Evolutionary conservation across 805 yeast genomes (phyloP), one percentile per base, ranked within the genome.

Genomic region (Ogataea sp.): DNA sequence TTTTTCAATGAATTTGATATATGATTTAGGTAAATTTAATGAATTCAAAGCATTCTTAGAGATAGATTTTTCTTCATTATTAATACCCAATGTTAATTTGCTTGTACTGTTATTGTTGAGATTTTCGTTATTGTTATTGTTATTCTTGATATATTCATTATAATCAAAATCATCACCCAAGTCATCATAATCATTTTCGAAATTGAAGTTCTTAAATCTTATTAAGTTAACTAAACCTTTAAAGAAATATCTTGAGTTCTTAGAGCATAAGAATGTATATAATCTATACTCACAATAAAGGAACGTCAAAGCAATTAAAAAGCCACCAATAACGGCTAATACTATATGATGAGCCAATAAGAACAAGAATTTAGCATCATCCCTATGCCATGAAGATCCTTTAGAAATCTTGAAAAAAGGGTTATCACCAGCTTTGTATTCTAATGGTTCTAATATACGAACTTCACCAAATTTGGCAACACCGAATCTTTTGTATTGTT

Each of bases 331-430:
- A 2, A 86, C 84, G 21, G 88, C 81, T 30, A 81, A 61, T 14
- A 77, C 69, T 47, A 89, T 75, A 59, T 89, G 96, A 46, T 75
- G 70, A 15, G 85, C 87, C 61, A 88, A 62, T 8, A 74, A 64
- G 53, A 83, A 78, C 60, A 88, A 76, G 55, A 85, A 75, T 39
- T 77, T 70, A 10, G 96, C 96, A 59, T 89, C 97, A 47, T 80
- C 86, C 52, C 76, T 63, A 61, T 89, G 97, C 97, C 97, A 89
- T 20, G 95, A 83, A 0, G 95, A 84, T 34, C 97, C 97, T 40
- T 75, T 73, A 0, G 86, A 67, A 40, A 85, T 80, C 30, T 77
- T 69, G 59, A 89, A 88, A 56, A 84, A 83, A 0, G 88, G 72
- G 47, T 70, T 63, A 1, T 69, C 53, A 44, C 70, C 71, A 42